Evolutionary conservation across 2,329 filamentous ascomycete genomes (phyloP), one percentile per base, ranked within the genome.

Genomic region (Epicoccum nigrum): DNA sequence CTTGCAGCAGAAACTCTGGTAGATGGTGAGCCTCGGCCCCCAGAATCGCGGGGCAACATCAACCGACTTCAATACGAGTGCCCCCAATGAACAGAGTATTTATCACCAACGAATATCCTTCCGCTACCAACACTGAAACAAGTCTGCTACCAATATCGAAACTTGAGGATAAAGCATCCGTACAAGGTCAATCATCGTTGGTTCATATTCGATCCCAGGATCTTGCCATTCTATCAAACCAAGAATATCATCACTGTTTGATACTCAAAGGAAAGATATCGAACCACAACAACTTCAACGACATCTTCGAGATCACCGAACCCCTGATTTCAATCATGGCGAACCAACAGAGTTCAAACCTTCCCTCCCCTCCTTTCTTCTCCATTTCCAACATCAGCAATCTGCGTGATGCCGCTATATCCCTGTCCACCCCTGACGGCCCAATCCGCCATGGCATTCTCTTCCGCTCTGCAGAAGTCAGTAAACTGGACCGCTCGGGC

Each of bases 401-500:
- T 53, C 58, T 75, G 19, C 70, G 72, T 41, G 69, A 73, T 40
- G 59, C 69, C 20, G 62, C 65, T 43, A 47, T 67, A 48, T 54
- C 59, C 21, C 56, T 71, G 7, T 40, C 49, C 12, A 64, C 65
- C 1, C 8, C 62, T 47, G 43, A 74, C 70, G 65, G 74, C 70
- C 44, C 39, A 68, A 51, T 89, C 54, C 79, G 81, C 20, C 74
- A 74, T 17, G 77, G 79, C 25, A 64, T 85, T 23, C 74, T 88
- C 50, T 92, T 84, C 73, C 86, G 90, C 49, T 85, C 85, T 40
- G 88, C 86, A 2, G 87, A 90, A 59, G 84, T 87, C 2, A 62
- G 58, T 5, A 59, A 60, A n/a, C 54, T 72, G 0, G 54, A 60
- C 25, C 28, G 23, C 0, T 34, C 30, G 0, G 69, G 57, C 12